Percentiles rank a stretch among this genome's conserved stretches.
These are phyloP conservation scores for Ochetophila trinervis DNA, from an alignment of 306 rosid genomes.

Conservation along the genomic window DNA sequence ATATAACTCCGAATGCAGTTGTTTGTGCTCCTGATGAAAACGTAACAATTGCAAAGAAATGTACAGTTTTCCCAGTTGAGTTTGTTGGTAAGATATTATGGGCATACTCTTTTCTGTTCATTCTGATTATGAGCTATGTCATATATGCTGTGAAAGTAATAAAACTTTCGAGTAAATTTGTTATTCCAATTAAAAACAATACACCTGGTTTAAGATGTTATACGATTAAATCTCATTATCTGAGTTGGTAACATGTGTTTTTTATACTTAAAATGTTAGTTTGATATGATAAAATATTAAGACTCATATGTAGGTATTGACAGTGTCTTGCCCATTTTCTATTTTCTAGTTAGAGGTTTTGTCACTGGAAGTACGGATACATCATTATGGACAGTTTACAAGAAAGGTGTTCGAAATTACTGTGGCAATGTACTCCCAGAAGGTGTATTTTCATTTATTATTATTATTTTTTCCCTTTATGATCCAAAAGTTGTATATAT, in stretches of 20 bases:
- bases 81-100: slow-evolving; percentile 72
- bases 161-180: slow-evolving; percentile 10
- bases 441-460: slow-evolving; percentile 40
- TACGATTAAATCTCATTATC: no score
- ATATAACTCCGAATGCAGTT: slow-evolving; percentile 77
- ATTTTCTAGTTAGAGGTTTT: slow-evolving; percentile 74
- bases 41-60: slow-evolving; percentile 87
- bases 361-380: slow-evolving; percentile 99
- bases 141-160: slow-evolving; percentile 6
- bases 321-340: slow-evolving; percentile 16
- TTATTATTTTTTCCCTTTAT: background rate
- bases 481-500: background rate
- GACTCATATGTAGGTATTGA: background rate
- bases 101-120: background rate
- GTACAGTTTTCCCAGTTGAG: slow-evolving; percentile 93
- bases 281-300: background rate
- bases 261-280: background rate
- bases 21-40: slow-evolving; percentile 74
- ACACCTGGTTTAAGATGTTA: background rate
- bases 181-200: background rate
- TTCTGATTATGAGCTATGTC: slow-evolving; percentile 1
- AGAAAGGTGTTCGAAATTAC: slow-evolving; percentile 68
- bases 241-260: no score
- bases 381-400: slow-evolving; percentile 90
- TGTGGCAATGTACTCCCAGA: slow-evolving; percentile 87